These are phyloP conservation scores for Malus asiatica DNA, from an alignment of 306 rosid genomes.

Conservation along the genomic window DNA sequence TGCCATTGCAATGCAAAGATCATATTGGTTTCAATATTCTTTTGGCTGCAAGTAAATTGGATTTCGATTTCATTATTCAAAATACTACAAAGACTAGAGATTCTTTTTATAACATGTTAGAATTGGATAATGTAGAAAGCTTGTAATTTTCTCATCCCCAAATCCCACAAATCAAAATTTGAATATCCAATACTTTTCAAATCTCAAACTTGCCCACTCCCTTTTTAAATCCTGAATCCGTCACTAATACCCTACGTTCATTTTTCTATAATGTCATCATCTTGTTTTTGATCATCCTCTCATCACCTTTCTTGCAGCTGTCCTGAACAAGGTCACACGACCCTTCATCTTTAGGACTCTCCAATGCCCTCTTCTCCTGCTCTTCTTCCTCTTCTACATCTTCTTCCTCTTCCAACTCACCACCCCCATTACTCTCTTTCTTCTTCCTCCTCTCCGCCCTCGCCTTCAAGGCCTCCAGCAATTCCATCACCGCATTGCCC, in stretches of 20 bases:
- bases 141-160: neutral
- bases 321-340: constrained; percentile 26
- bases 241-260: neutral
- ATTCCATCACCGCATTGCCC: constrained; percentile 45
- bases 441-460: constrained; percentile 45
- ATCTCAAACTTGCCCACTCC: neutral
- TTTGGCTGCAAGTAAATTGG: neutral
- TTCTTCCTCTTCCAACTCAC: constrained; percentile 13
- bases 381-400: constrained; percentile 80
- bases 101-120: constrained; percentile 23
- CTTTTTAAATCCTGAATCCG: too few species aligned
- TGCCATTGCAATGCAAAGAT: neutral
- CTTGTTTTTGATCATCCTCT: constrained; percentile 29
- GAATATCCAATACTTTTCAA: constrained; percentile 2
- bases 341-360: constrained; percentile 60
- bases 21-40: neutral
- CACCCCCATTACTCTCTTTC: neutral
- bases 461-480: constrained; percentile 51
- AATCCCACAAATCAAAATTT: constrained; percentile 1
- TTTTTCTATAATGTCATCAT: constrained; percentile 6
- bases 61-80: constrained; percentile 16
- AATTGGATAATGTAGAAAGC: constrained; percentile 13
- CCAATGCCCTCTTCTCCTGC: constrained; percentile 91
- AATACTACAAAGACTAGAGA: neutral
- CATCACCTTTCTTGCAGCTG: constrained; percentile 39